Percentiles rank a stretch among this genome's conserved stretches.
Conservation (phyloP, 768 basidiomycete genomes). For the Lyophyllum semitale region DNA sequence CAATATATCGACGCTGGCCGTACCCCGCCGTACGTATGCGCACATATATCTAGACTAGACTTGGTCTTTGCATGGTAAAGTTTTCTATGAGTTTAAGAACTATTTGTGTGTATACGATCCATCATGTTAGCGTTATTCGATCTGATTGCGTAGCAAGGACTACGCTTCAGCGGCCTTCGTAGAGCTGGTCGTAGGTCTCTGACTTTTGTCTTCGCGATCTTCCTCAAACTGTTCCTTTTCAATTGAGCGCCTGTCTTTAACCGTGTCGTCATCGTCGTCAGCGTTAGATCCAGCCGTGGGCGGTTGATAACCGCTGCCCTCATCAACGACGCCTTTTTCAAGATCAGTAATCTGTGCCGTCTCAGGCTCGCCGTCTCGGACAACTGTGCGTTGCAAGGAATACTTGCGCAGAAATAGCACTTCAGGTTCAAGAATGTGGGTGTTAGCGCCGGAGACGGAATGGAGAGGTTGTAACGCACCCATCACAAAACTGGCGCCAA, state of each 20-base stretch:
- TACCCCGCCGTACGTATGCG: no score
- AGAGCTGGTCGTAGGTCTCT: slow-evolving; percentile 24
- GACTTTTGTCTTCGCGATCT: slow-evolving; percentile 14
- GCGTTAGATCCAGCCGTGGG: slow-evolving; percentile 5
- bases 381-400: slow-evolving; percentile 52
- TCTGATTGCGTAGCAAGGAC: background rate
- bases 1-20: background rate
- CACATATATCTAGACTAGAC: background rate
- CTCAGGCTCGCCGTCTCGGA: slow-evolving; percentile 39
- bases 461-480: slow-evolving; percentile 29
- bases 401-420: slow-evolving; percentile 63
- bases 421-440: slow-evolving; percentile 20
- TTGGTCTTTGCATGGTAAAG: background rate
- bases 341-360: slow-evolving; percentile 18
- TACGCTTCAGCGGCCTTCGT: slow-evolving; percentile 13
- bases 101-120: background rate
- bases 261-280: slow-evolving; percentile 28
- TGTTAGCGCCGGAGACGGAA: background rate
- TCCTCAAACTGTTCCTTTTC: slow-evolving; percentile 17
- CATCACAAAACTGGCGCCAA: slow-evolving; percentile 54
- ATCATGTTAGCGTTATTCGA: no score
- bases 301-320: slow-evolving; percentile 7
- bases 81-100: slow-evolving; percentile 1
- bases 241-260: slow-evolving; percentile 16
- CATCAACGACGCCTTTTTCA: slow-evolving; percentile 17